A percentile compares a stretch with the other conserved stretches of the same genome.
phyloP scores from a whole-genome alignment of 108 stramenopile species.

The Nitzschia inconspicua region DNA sequence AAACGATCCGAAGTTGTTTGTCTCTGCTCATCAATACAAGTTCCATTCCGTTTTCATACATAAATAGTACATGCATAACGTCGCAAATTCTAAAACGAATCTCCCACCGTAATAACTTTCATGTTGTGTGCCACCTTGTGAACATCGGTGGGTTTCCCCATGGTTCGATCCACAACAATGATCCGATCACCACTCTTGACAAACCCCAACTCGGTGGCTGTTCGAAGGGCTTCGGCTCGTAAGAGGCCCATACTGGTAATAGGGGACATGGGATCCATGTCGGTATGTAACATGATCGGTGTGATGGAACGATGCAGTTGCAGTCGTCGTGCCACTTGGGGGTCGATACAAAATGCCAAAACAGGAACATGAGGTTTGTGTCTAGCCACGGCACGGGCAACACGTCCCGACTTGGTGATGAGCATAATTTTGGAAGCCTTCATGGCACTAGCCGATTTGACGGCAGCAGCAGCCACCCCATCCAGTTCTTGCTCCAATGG shows the following conservation, averaged over 20 bases:
- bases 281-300: slow-evolving; percentile 53
- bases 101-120: slow-evolving; percentile 56
- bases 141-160: slow-evolving; percentile 54
- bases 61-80: not conserved
- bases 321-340: slow-evolving; percentile 57
- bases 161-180: slow-evolving; percentile 58
- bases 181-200: slow-evolving; percentile 56
- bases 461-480: slow-evolving; percentile 50
- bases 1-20: too few relatives aligned
- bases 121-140: slow-evolving; percentile 62
- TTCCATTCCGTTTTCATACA: not conserved
- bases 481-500: slow-evolving; percentile 60
- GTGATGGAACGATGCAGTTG: slow-evolving; percentile 52
- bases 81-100: too few relatives aligned
- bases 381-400: slow-evolving; percentile 50
- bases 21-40: too few relatives aligned
- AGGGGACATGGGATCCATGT: slow-evolving; percentile 30
- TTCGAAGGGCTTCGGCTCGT: slow-evolving; percentile 64
- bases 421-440: slow-evolving; percentile 56
- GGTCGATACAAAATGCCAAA: slow-evolving; percentile 63
- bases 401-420: slow-evolving; percentile 41
- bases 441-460: slow-evolving; percentile 51
- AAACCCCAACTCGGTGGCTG: slow-evolving; percentile 66
- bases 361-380: slow-evolving; percentile 66
- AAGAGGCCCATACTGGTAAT: slow-evolving; percentile 56